These are phyloP conservation scores for Paralagenidium karlingii DNA, from an alignment of 352 stramenopile genomes.

Conservation along the genomic window DNA sequence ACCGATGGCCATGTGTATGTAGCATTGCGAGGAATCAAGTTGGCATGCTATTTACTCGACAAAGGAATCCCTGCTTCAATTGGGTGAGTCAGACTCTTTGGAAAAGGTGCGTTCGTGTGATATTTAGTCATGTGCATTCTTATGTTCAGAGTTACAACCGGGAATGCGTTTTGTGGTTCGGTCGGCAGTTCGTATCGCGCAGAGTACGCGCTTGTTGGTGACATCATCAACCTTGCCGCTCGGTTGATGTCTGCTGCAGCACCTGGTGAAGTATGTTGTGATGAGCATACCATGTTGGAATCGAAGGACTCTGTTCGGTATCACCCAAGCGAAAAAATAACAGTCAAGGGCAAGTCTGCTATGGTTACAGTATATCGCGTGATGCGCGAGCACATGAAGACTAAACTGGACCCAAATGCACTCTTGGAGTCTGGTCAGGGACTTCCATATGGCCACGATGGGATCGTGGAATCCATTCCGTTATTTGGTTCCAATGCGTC, in stretches of 20 bases:
- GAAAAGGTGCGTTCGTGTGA: background rate
- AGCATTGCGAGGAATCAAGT: conserved; percentile 52
- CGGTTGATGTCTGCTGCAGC: conserved; percentile 56
- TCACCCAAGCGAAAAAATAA: conserved; percentile 21
- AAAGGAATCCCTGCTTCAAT: conserved; percentile 54
- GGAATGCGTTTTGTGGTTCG: conserved; percentile 58
- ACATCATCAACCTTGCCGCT: conserved; percentile 74
- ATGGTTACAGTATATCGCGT: conserved; percentile 36
- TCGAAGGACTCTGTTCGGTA: conserved; percentile 46
- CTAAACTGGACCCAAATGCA: conserved; percentile 16
- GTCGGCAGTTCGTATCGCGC: conserved; percentile 52
- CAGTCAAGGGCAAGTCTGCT: conserved; percentile 46
- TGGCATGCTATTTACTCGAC: conserved; percentile 45
- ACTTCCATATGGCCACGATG: conserved; percentile 32
- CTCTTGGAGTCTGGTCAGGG: conserved; percentile 14
- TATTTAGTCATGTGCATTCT: background rate
- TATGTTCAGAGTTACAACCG: conserved; percentile 39
- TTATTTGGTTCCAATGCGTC: conserved; percentile 18
- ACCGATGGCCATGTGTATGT: too few relatives aligned
- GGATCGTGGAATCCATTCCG: conserved; percentile 31
- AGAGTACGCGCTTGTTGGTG: conserved; percentile 74
- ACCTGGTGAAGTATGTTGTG: conserved; percentile 55
- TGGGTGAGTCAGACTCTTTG: conserved; percentile 17
- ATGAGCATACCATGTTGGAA: conserved; percentile 45
- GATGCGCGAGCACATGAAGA: conserved; percentile 15